Percentiles rank a stretch among this genome's conserved stretches.
Conservation (phyloP, 1,284 basidiomycete species). For the Puccinia coronata region DNA sequence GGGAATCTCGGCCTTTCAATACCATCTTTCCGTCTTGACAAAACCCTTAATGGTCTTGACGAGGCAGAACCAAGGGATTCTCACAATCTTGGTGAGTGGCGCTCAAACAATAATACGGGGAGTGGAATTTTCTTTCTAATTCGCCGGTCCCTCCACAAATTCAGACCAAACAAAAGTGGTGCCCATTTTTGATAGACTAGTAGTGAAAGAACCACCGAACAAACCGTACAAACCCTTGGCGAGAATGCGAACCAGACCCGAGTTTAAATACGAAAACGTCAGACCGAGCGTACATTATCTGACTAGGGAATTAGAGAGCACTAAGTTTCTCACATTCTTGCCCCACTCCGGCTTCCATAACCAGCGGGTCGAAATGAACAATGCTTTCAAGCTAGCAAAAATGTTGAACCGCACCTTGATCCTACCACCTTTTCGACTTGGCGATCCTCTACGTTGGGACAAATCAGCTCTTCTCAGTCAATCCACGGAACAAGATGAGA, state of each 20-base stretch:
- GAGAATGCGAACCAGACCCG: slow-evolving; percentile 50
- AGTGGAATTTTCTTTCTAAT: slow-evolving; percentile 1
- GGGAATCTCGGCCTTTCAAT: background rate
- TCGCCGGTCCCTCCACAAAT: background rate
- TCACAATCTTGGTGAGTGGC: background rate
- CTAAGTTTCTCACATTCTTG: slow-evolving; percentile 52
- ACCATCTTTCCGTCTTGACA: background rate
- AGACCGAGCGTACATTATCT: slow-evolving; percentile 34
- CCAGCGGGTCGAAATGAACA: slow-evolving; percentile 78
- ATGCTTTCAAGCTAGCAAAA: slow-evolving; percentile 70
- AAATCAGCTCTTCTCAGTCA: slow-evolving; percentile 64
- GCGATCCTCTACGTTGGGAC: slow-evolving; percentile 66
- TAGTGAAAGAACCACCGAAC: slow-evolving; percentile 13
- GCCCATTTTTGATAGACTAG: background rate
- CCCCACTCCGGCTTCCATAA: slow-evolving; percentile 69
- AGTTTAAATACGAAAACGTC: slow-evolving; percentile 49
- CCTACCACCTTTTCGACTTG: slow-evolving; percentile 70
- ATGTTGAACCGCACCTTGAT: slow-evolving; percentile 73
- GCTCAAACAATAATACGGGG: background rate
- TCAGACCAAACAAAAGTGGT: background rate
- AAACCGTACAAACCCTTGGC: slow-evolving; percentile 39
- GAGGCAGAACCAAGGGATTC: background rate
- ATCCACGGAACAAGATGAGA: slow-evolving; percentile 64
- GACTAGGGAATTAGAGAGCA: slow-evolving; percentile 27
- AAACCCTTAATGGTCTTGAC: background rate